phyloP scores from a whole-genome alignment of 2,329 filamentous ascomycete species.

The Claviceps pusilla region DNA sequence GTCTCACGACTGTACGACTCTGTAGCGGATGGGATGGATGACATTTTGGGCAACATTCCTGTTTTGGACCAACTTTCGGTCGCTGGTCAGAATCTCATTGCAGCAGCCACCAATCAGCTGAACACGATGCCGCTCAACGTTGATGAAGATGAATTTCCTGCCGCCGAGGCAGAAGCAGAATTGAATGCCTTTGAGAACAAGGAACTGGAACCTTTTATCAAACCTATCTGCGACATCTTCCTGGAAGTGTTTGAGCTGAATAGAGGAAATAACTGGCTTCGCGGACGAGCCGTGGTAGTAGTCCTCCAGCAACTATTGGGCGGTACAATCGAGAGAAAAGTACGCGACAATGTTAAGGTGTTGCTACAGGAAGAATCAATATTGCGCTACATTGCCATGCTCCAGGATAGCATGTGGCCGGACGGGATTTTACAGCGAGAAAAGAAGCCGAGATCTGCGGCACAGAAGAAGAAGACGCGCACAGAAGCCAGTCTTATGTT shows the following conservation, averaged over 20 bases:
- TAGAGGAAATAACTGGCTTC: slow-evolving; percentile 90
- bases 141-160: slow-evolving; percentile 34
- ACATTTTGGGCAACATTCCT: slow-evolving; percentile 89
- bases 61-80: slow-evolving; percentile 88
- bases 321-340: slow-evolving; percentile 89
- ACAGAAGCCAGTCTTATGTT: slow-evolving; percentile 82
- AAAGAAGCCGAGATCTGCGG: slow-evolving; percentile 42
- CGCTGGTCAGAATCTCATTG: slow-evolving; percentile 80
- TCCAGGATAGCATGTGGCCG: slow-evolving; percentile 75
- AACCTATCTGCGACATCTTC: slow-evolving; percentile 95
- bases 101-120: slow-evolving; percentile 54
- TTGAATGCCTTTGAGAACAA: slow-evolving; percentile 82
- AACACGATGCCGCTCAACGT: slow-evolving; percentile 37
- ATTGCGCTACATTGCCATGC: slow-evolving; percentile 55
- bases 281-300: slow-evolving; percentile 86
- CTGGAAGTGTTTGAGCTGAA: slow-evolving; percentile 91
- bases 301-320: slow-evolving; percentile 91
- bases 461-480: slow-evolving; percentile 65
- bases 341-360: slow-evolving; percentile 66
- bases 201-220: slow-evolving; percentile 88
- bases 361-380: slow-evolving; percentile 66
- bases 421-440: slow-evolving; percentile 40
- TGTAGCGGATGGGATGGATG: slow-evolving; percentile 94
- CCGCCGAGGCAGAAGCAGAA: slow-evolving; percentile 80
- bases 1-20: slow-evolving; percentile 93